A percentile compares a stretch with the other conserved stretches of the same genome.
These are phyloP conservation scores for Apiotrichum mycotoxinovorans DNA, from an alignment of 1,284 basidiomycete genomes.

Conservation along the genomic window DNA sequence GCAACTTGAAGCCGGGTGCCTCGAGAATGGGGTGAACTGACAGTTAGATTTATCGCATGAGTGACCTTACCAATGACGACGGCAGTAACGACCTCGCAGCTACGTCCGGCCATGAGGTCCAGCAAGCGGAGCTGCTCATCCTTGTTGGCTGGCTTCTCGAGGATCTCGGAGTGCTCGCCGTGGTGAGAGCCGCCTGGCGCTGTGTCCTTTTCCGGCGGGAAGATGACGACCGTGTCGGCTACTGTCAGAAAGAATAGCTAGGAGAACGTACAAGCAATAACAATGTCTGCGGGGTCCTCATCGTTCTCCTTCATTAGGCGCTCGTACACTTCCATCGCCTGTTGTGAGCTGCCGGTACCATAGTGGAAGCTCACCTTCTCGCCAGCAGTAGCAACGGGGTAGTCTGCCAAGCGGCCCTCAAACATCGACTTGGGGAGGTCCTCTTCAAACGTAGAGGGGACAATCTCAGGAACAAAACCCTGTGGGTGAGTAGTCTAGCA, in stretches of 20 bases:
- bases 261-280: conserved; percentile 69
- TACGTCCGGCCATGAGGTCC: conserved; percentile 71
- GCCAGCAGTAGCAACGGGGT: conserved; percentile 86
- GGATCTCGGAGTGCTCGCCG: conserved; percentile 44
- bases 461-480: conserved; percentile 81
- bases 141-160: conserved; percentile 82
- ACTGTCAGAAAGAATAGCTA: conserved; percentile 7
- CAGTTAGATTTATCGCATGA: background rate
- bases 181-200: conserved; percentile 27
- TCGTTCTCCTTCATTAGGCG: conserved; percentile 68
- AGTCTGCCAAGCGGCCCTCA: conserved; percentile 74
- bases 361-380: conserved; percentile 62
- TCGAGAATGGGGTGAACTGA: conserved; percentile 76
- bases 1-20: conserved; percentile 79
- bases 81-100: conserved; percentile 88
- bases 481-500: conserved; percentile 43
- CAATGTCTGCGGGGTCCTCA: conserved; percentile 83
- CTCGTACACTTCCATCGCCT: conserved; percentile 87
- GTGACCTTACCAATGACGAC: conserved; percentile 66
- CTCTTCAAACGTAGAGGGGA: conserved; percentile 85
- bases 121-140: conserved; percentile 62
- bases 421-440: conserved; percentile 66
- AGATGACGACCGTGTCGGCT: conserved; percentile 90
- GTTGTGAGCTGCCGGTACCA: background rate
- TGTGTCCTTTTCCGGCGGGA: conserved; percentile 66